Evolutionary conservation across 2,329 filamentous ascomycete genomes (phyloP), one percentile per base, ranked within the genome.

Genomic region (Macrophomina pseudophaseolina): DNA sequence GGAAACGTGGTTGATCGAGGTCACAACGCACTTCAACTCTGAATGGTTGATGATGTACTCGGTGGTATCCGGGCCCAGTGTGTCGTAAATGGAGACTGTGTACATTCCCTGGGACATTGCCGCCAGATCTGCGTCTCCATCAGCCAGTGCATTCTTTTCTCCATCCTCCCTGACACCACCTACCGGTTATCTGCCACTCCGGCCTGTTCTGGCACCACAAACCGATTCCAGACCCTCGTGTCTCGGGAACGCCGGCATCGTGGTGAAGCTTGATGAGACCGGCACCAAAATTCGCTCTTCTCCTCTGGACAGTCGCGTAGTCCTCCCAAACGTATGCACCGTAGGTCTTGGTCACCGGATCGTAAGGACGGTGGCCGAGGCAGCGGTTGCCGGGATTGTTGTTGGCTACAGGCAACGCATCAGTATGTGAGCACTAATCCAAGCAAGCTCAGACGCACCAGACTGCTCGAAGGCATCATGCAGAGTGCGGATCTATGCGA

Each of bases 11-110:
- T 88, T 88, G 53, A 97, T 83, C 33, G 91, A 93, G 67, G 91
- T 90, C 69, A 91, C 88, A 46, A 98, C 88, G 73, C 89, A 92
- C 67, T 85, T 79, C 66, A 98, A 82, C 69, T 89, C 86, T 65
- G 93, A 88, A 78, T 98, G 94, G 80, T 96, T 96, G 82, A 98
- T 91, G 79, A 99, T 97, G 81, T 92, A 98, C 81, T 98, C 93
- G 66, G 92, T 94, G 2, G 94, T 88, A 71, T 97, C 92, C 12
- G 94, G 90, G 9, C 94, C 94, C 5, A 99, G 87, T 12, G 94
- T 97, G 79, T 98, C 95, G 83, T 99, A 99, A 60, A 99, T 90
- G 5, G 94, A 97, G 65, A 99, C 93, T 28, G 91, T 92, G 80
- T 86, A 98, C 35, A 98, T 87, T 7, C 90, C 88, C 79, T 98